Evolutionary conservation across 2,329 filamentous ascomycete species (phyloP).

Genomic region (Madurella mycetomatis): DNA sequence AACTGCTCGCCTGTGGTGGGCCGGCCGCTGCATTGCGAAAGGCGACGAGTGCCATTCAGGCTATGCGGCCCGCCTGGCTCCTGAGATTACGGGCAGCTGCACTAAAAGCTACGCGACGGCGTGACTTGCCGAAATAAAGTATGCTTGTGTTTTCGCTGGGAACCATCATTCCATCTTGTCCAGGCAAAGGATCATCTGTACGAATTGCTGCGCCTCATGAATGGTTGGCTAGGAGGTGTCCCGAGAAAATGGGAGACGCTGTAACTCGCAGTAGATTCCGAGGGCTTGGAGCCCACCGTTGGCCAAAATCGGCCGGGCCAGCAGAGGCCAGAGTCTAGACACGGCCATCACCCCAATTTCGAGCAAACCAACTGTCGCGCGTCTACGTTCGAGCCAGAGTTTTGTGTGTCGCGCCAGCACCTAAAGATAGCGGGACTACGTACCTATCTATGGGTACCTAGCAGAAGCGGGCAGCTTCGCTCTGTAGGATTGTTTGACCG

Average conservation of each 20-base stretch:
- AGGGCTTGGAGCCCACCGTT: background rate
- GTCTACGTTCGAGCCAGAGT: background rate
- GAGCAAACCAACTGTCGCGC: slow-evolving; percentile 8
- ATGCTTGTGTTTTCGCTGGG: too few species aligned
- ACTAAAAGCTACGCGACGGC: too few species aligned
- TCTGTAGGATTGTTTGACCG: too few species aligned
- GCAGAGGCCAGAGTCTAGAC: background rate
- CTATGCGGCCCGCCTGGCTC: background rate
- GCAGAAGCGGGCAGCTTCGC: too few species aligned
- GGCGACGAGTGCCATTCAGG: background rate
- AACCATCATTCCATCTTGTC: too few species aligned
- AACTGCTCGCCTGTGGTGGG: background rate
- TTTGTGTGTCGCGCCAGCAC: too few species aligned
- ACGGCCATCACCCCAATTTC: background rate
- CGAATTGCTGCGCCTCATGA: slow-evolving; percentile 17
- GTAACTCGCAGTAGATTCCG: background rate
- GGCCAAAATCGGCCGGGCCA: slow-evolving; percentile 12
- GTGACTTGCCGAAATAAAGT: too few species aligned
- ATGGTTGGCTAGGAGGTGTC: slow-evolving; percentile 11
- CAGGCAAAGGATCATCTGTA: background rate
- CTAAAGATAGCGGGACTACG: too few species aligned
- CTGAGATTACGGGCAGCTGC: too few species aligned
- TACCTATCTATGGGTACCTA: too few species aligned
- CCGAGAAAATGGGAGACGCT: slow-evolving; percentile 9
- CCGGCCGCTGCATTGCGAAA: background rate